Conservation (phyloP, 116 monocot genomes). For the Posidonia oceanica region DNA sequence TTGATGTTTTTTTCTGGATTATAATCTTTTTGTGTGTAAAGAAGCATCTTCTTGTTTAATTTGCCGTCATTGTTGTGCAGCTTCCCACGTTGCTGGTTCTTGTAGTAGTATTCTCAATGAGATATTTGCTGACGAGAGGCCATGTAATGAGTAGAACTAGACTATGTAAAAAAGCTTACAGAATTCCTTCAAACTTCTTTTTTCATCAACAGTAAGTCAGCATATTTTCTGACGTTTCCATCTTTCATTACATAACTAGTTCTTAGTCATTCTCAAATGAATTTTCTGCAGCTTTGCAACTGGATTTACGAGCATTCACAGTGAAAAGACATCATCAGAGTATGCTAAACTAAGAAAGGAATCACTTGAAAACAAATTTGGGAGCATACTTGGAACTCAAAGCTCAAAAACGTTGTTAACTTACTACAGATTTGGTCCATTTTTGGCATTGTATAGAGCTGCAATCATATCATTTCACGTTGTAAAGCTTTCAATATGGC, state of each 20-base stretch:
- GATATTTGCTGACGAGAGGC: not conserved
- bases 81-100: not conserved
- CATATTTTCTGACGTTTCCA: not conserved
- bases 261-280: not conserved
- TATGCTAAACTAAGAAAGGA: conserved; percentile 88
- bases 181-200: not conserved
- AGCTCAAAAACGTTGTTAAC: conserved; percentile 48
- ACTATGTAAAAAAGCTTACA: not conserved
- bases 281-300: conserved; percentile 47
- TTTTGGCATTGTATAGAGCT: conserved; percentile 85
- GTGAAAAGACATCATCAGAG: conserved; percentile 67
- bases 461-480: conserved; percentile 71
- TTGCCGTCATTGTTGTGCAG: not conserved
- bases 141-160: not conserved
- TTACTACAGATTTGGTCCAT: conserved; percentile 65
- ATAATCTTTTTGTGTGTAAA: no score
- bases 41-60: no score
- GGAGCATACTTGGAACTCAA: conserved; percentile 55
- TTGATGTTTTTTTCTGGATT: no score
- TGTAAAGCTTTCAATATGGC: conserved; percentile 70
- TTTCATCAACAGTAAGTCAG: conserved; percentile 4
- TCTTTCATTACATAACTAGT: not conserved
- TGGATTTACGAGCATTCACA: conserved; percentile 78
- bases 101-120: not conserved
- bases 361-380: conserved; percentile 71